Evolutionary conservation across 257 asterid genomes (phyloP), one percentile per base, ranked within the genome.

Genomic region (Solanum rostratum): DNA sequence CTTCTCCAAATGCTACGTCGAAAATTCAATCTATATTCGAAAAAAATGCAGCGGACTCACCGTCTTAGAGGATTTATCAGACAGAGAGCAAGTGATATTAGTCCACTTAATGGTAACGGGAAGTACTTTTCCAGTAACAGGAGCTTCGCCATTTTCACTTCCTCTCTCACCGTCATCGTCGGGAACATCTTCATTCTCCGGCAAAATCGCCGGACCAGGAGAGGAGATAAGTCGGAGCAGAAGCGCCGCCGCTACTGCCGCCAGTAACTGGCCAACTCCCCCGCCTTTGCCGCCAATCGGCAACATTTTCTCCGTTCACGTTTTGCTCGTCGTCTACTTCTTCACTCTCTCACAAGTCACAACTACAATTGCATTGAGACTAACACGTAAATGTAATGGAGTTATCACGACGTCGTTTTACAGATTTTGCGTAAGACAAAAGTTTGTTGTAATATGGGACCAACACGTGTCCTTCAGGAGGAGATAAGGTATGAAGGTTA

Each of bases 191-290:
- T 84, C 91, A 24, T 84, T 70, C 52, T 92, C 94, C 70, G 93
- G 89, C 27, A 91, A 84, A 37, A 90, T 66, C 85, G 84, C 95
- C 60, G 93, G 96, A 9, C 96, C 97, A 3, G 97, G 95, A 14
- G 86, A 87, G 45, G 97, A 90, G 89, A 96, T 87, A 53, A 94
- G 85, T 80, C 99, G 97, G 88, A 96, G 92, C 79, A 96, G 90
- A 79, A 94, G 88, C 24, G 97, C 95, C 71, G 96, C 99, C 88
- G 96, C 97, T 1, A 88, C 97, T 22, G 98, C 99, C 66, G 90
- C 96, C 87, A 96, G 89, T 33, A 96, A 86, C 90, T 94, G 97
- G 80, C 96, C 99, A 4, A 92, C 81, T 85, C 98, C 98, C 11
- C 94, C 93, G 24, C 92, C 91, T 89, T 92, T 92, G 86, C 93